Base-by-base conservation (phyloP, 1,284 basidiomycete species). In the Phaffia rhodozyma region DNA sequence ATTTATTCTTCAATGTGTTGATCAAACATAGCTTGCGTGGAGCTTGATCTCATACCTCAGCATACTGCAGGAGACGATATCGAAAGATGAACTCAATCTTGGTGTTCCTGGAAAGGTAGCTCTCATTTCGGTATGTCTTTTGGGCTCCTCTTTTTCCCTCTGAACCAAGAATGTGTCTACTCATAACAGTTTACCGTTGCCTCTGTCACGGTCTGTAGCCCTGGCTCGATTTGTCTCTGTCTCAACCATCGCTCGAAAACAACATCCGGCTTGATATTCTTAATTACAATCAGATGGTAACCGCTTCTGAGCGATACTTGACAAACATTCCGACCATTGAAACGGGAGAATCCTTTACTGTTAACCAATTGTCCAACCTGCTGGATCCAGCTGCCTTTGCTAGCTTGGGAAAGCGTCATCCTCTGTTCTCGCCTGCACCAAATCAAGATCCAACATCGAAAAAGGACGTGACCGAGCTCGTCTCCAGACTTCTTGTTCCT, bases 181-280 rank as follows among this genome's bases (percentile, higher is more conserved):
- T 55, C 2, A 9, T 9, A 30, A 29, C 27, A 29, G 7, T 32
- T 25, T 29, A 30, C 18, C 7, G 51, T 27, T 29, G 49, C 53
- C 20, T 13, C 11, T 61, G 21, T 20, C 9, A 7, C 16, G 50
- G 27, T 23, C 5, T 16, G 5, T 25, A 66, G 60, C 60, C 65
- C 27, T 66, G 65, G 65, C 23, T 59, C 23, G 65, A 66, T 27
- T 53, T 66, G 25, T 60, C 65, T 18, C 38, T 62, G 18, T 59
- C 56, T 5, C 65, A 66, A 13, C 65, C 65, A 1, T 20, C 55
- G 23, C 23, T 60, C 34, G 1, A 23, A 13, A 5, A 21, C 1
- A 66, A 66, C 57, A 30, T 16, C 6, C 58, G 21, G 13, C 50
- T 52, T 50, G 65, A 66, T 32, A 51, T 63, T 25, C 61, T 66